A percentile compares a stretch with the other conserved stretches of the same genome.
These are phyloP conservation scores for Firmiana major DNA, from an alignment of 345 rosid genomes.

Conservation along the genomic window DNA sequence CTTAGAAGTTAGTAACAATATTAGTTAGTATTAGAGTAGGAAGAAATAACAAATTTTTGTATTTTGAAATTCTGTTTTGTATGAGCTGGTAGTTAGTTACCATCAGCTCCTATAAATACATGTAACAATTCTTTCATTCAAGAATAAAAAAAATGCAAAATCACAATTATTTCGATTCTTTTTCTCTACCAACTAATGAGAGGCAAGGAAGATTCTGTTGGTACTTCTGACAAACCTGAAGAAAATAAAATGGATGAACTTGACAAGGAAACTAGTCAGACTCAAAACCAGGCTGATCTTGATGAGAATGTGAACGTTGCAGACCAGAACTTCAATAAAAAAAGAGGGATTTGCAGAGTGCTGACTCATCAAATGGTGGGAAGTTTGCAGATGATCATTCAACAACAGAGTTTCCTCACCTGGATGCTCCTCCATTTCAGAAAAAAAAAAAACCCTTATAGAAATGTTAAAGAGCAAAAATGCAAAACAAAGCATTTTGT, in stretches of 20 bases:
- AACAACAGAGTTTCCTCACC: conserved; percentile 36
- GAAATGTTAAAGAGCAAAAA: conserved; percentile 82
- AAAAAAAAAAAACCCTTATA: conserved; percentile 64
- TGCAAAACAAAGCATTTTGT: too few relatives aligned
- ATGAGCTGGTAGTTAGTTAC: too few relatives aligned
- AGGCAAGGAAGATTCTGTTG: conserved; percentile 61
- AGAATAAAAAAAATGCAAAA: too few relatives aligned
- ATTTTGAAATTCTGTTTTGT: too few relatives aligned
- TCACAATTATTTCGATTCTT: too few relatives aligned
- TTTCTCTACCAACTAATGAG: too few relatives aligned
- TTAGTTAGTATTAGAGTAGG: too few relatives aligned
- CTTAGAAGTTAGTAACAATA: too few relatives aligned
- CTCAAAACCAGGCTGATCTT: conserved; percentile 40
- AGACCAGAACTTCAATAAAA: conserved; percentile 54
- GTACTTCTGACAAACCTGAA: conserved; percentile 38
- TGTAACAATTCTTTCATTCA: too few relatives aligned
- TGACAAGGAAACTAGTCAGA: conserved; percentile 40
- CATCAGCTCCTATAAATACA: too few relatives aligned
- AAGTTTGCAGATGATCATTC: conserved; percentile 43
- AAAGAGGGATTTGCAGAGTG: conserved; percentile 61
- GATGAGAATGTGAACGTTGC: conserved; percentile 48
- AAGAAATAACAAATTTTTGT: too few relatives aligned
- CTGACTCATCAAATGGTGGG: conserved; percentile 47
- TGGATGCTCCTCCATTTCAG: conserved; percentile 41
- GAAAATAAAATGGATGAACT: conserved; percentile 42